phyloP scores from a whole-genome alignment of 2,329 filamentous ascomycete genomes.

The Hypoxylon sp. region DNA sequence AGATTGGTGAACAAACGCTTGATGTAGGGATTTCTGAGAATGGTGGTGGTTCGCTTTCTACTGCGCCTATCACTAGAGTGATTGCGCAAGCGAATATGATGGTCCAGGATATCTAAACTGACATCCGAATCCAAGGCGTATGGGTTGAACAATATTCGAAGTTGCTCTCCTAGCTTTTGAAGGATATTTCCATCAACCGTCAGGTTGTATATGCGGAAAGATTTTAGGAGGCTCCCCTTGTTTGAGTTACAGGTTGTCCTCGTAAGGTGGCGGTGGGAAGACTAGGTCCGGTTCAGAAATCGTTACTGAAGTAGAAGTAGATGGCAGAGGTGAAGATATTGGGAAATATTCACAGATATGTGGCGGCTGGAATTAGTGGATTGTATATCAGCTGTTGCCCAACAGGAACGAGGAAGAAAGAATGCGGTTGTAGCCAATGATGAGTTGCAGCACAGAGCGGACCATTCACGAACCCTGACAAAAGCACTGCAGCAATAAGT shows the following conservation, averaged over 20 bases:
- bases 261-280: constrained; percentile 27
- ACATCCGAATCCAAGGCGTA: constrained; percentile 29
- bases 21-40: constrained; percentile 24
- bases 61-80: constrained; percentile 16
- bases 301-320: constrained; percentile 42
- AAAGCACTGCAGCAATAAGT: constrained; percentile 55
- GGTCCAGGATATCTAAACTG: constrained; percentile 23
- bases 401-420: constrained; percentile 46
- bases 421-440: constrained; percentile 51
- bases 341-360: constrained; percentile 46
- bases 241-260: constrained; percentile 37
- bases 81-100: constrained; percentile 31
- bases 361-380: constrained; percentile 50
- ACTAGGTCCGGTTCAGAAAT: constrained; percentile 41
- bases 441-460: constrained; percentile 54
- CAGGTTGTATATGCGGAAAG: constrained; percentile 35
- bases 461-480: constrained; percentile 57
- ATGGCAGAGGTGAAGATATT: constrained; percentile 42
- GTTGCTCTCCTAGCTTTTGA: constrained; percentile 11
- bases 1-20: constrained; percentile 28
- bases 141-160: constrained; percentile 27
- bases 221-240: constrained; percentile 32
- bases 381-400: constrained; percentile 52
- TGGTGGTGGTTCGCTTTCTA: constrained; percentile 18
- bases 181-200: constrained; percentile 26